Conservation (phyloP, 495 filamentous ascomycete species). For the Pyronema omphalodes region DNA sequence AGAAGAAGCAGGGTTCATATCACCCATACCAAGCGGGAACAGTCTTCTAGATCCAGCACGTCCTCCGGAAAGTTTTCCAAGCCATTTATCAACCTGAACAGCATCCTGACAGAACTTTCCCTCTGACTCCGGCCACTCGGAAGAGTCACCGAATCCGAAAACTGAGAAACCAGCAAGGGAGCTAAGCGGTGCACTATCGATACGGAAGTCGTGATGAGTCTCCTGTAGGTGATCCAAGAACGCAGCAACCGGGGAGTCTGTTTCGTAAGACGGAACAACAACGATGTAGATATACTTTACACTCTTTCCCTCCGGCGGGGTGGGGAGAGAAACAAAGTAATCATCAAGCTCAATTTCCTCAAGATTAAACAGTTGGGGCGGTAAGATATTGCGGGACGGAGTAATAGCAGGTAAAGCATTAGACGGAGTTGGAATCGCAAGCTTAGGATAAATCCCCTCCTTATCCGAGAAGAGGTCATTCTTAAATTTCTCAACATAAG, state of each 20-base stretch:
- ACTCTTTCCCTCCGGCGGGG: conserved; percentile 24
- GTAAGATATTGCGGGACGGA: conserved; percentile 28
- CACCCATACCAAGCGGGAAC: conserved; percentile 73
- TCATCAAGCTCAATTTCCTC: conserved; percentile 80
- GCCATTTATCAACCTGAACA: conserved; percentile 77
- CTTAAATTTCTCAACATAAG: conserved; percentile 38
- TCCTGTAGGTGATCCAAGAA: conserved; percentile 72
- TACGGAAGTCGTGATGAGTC: conserved; percentile 88
- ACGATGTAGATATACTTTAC: conserved; percentile 62
- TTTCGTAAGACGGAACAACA: conserved; percentile 75
- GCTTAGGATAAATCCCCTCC: conserved; percentile 15
- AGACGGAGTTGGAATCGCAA: conserved; percentile 25
- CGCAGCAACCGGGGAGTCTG: conserved; percentile 66
- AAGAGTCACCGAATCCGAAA: conserved; percentile 80
- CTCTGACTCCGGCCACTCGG: conserved; percentile 76
- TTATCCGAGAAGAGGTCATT: conserved; percentile 17
- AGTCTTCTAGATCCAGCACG: conserved; percentile 43
- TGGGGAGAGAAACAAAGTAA: conserved; percentile 51
- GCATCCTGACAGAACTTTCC: conserved; percentile 88
- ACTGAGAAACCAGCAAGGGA: conserved; percentile 69
- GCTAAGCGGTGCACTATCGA: conserved; percentile 70
- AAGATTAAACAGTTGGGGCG: conserved; percentile 55
- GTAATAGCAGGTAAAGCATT: conserved; percentile 10
- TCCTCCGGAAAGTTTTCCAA: conserved; percentile 71
- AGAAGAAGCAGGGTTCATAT: conserved; percentile 43